phyloP scores from a whole-genome alignment of 2,329 filamentous ascomycete species.

The Claviceps sp. region DNA sequence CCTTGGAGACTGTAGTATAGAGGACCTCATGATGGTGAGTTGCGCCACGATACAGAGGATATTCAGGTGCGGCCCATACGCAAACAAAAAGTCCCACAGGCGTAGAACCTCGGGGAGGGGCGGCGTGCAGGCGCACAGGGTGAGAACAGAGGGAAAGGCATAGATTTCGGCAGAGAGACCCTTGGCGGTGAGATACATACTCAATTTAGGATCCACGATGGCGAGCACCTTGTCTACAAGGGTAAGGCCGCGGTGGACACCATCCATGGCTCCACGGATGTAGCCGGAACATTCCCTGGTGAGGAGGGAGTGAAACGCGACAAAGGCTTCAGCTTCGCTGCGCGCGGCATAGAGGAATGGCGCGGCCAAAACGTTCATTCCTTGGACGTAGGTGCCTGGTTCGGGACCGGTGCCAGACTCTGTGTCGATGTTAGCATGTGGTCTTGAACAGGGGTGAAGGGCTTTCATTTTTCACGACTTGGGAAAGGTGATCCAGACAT shows the following conservation, averaged over 20 bases:
- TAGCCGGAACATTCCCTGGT: conserved; percentile 85
- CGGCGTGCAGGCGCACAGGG: conserved; percentile 88
- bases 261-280: conserved; percentile 91
- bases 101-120: conserved; percentile 84
- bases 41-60: conserved; percentile 95
- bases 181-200: conserved; percentile 70
- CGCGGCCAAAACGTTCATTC: conserved; percentile 95
- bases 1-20: conserved; percentile 75
- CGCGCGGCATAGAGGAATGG: conserved; percentile 91
- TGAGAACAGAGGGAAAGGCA: conserved; percentile 89
- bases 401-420: conserved; percentile 44
- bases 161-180: conserved; percentile 89
- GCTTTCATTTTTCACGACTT: neutral
- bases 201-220: conserved; percentile 82
- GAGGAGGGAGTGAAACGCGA: conserved; percentile 77
- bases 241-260: conserved; percentile 81
- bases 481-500: conserved; percentile 18
- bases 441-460: neutral
- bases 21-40: conserved; percentile 73
- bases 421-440: conserved; percentile 34
- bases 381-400: conserved; percentile 86
- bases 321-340: conserved; percentile 89
- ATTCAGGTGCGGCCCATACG: conserved; percentile 89
- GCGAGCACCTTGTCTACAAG: conserved; percentile 86
- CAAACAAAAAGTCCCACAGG: conserved; percentile 95